A percentile compares a stretch with the other conserved stretches of the same genome.
Conservation (phyloP, 768 basidiomycete genomes). For the Trametopsis cervina region DNA sequence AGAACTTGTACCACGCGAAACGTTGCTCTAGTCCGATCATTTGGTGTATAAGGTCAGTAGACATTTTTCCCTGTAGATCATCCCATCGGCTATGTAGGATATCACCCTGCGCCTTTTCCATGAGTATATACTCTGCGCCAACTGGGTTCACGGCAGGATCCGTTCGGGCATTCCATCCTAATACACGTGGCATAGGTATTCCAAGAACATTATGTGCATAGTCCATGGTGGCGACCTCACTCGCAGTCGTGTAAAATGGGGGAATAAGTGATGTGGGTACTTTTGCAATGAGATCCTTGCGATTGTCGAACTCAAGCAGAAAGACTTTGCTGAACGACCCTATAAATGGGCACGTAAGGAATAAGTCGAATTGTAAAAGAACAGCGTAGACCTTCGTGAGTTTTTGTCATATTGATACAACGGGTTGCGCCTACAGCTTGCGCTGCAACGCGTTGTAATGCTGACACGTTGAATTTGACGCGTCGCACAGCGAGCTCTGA, state of each 20-base stretch:
- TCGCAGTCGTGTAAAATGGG: constrained; percentile 33
- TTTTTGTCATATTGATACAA: constrained; percentile 7
- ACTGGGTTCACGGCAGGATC: constrained; percentile 30
- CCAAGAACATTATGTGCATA: constrained; percentile 30
- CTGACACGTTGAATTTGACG: constrained; percentile 11
- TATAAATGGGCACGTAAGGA: too few species aligned
- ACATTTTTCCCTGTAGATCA: not conserved
- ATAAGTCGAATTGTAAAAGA: too few species aligned
- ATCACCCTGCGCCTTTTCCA: constrained; percentile 28
- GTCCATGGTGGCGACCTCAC: constrained; percentile 40
- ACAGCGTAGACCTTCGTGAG: constrained; percentile 11
- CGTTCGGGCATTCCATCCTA: constrained; percentile 26
- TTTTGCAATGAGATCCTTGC: constrained; percentile 33
- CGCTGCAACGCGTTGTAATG: constrained; percentile 8
- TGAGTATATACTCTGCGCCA: constrained; percentile 38
- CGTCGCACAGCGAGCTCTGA: constrained; percentile 10
- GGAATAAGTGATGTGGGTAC: constrained; percentile 34
- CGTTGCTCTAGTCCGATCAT: not conserved
- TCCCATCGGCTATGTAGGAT: not conserved
- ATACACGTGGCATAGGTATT: constrained; percentile 36
- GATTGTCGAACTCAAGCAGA: constrained; percentile 31
- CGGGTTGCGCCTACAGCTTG: constrained; percentile 8
- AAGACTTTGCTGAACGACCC: constrained; percentile 19
- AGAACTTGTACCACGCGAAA: constrained; percentile 4
- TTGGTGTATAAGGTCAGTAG: not conserved